Evolutionary conservation across 768 basidiomycete species (phyloP).

Genomic region (Lactifluus pinguis): DNA sequence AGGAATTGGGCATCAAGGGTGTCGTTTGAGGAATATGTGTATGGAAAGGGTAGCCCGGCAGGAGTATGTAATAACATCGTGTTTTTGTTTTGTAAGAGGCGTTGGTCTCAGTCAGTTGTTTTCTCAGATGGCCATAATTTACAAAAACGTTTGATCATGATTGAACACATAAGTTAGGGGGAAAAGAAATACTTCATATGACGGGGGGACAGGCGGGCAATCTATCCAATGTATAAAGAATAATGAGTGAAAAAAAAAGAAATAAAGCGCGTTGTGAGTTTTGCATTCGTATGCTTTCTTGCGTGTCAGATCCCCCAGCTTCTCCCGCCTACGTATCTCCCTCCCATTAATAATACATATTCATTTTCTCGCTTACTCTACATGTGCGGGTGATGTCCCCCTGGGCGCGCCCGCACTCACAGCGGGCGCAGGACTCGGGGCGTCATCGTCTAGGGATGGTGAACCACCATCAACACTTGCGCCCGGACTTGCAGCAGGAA

Average conservation of each 20-base stretch:
- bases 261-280: background rate
- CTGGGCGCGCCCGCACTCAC: background rate
- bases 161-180: background rate
- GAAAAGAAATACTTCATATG: background rate
- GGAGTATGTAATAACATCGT: too few species aligned
- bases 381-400: background rate
- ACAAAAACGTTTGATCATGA: background rate
- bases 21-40: constrained; percentile 23
- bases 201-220: background rate
- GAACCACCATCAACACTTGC: background rate
- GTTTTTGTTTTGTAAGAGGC: background rate
- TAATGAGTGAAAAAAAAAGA: background rate
- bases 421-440: background rate
- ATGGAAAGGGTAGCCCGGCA: too few species aligned
- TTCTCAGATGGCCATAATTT: background rate
- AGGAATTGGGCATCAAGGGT: constrained; percentile 38
- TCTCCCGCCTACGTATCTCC: background rate
- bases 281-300: background rate
- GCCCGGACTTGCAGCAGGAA: background rate
- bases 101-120: background rate
- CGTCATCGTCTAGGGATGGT: background rate
- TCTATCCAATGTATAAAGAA: constrained; percentile 4
- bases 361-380: background rate
- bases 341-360: background rate
- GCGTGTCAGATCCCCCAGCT: background rate